Conservation (phyloP, 2,329 filamentous ascomycete species). For the Chalaropsis ovoidea region DNA sequence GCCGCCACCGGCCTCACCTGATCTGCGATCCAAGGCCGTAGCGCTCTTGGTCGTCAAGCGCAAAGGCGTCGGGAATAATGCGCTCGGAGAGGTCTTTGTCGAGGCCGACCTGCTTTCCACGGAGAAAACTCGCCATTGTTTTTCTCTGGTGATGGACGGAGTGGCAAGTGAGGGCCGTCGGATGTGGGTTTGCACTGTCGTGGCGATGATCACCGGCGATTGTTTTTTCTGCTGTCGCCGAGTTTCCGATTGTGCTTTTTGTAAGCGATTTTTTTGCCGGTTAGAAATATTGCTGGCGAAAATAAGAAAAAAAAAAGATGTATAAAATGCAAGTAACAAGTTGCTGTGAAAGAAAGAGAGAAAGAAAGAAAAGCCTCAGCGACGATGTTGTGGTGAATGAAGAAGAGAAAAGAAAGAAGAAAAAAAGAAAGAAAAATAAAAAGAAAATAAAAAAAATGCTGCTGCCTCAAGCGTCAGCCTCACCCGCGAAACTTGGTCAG, state of each 20-base stretch:
- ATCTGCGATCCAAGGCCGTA: constrained; percentile 74
- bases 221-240: neutral
- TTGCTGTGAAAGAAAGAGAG: neutral
- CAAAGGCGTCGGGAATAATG: constrained; percentile 66
- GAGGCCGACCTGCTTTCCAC: constrained; percentile 88
- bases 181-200: neutral
- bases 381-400: neutral
- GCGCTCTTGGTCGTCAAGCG: constrained; percentile 70
- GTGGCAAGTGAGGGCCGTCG: too few species aligned
- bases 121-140: constrained; percentile 78
- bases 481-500: neutral
- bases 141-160: neutral
- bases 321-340: neutral
- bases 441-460: neutral
- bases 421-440: neutral
- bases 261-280: neutral
- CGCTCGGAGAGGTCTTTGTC: constrained; percentile 80
- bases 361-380: neutral
- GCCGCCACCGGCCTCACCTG: constrained; percentile 37
- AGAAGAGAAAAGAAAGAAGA: neutral
- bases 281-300: neutral
- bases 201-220: neutral
- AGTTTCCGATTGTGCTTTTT: neutral
- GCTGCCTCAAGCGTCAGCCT: neutral
- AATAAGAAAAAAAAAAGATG: constrained; percentile 1